Evolutionary conservation across 768 basidiomycete genomes (phyloP).

Genomic region (Leccinum obscurum): DNA sequence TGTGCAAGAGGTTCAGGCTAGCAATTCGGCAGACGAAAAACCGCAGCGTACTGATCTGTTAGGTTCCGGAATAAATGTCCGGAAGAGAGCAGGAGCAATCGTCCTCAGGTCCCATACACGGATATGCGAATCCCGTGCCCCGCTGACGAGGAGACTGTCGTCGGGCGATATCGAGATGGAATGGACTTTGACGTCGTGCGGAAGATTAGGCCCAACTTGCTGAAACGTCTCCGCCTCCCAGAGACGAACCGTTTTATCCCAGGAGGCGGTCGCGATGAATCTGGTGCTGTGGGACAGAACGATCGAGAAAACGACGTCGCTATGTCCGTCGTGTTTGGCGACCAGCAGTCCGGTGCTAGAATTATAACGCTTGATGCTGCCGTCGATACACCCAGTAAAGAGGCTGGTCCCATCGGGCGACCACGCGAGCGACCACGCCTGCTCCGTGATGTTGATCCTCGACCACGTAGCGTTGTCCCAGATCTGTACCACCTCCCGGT

Average conservation of each 20-base stretch:
- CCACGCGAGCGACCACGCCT: slow-evolving; percentile 27
- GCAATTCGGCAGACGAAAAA: background rate
- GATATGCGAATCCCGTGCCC: slow-evolving; percentile 14
- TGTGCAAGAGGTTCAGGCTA: background rate
- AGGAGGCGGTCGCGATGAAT: slow-evolving; percentile 30
- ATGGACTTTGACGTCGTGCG: slow-evolving; percentile 9
- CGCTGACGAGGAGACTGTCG: slow-evolving; percentile 17
- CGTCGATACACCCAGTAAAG: slow-evolving; percentile 20
- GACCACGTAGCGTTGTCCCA: slow-evolving; percentile 15
- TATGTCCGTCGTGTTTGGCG: slow-evolving; percentile 13
- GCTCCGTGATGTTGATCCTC: background rate
- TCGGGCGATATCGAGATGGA: slow-evolving; percentile 20
- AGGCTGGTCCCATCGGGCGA: slow-evolving; percentile 13
- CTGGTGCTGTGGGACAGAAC: slow-evolving; percentile 16
- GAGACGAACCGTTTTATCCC: slow-evolving; percentile 30
- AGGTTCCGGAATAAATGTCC: slow-evolving; percentile 11
- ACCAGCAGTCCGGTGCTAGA: slow-evolving; percentile 2
- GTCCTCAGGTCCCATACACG: slow-evolving; percentile 18
- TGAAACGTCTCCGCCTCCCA: slow-evolving; percentile 25
- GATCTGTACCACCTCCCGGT: slow-evolving; percentile 17
- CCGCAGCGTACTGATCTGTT: slow-evolving; percentile 11
- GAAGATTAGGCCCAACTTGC: slow-evolving; percentile 19
- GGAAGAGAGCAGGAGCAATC: slow-evolving; percentile 17
- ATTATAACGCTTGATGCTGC: slow-evolving; percentile 16
- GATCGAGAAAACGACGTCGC: slow-evolving; percentile 22